A percentile compares a stretch with the other conserved stretches of the same genome.
phyloP scores from a whole-genome alignment of 306 rosid genomes.

The Leucaena leucocephala region DNA sequence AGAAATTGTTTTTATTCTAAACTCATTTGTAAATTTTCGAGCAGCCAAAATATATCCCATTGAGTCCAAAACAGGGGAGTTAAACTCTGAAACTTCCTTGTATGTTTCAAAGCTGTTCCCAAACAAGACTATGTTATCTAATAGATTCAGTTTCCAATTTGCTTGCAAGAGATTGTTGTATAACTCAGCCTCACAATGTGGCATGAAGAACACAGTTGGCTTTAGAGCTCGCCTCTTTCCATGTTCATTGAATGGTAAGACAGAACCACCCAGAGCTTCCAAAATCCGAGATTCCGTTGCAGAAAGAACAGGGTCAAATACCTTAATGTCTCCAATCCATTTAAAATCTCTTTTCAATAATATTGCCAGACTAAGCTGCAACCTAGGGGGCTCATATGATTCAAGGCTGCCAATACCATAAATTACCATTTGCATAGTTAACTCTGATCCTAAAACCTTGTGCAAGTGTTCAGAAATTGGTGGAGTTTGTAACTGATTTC shows the following conservation, averaged over 20 bases:
- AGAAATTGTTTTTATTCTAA: conserved; percentile 55
- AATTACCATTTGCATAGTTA: conserved; percentile 71
- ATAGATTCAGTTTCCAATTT: conserved; percentile 62
- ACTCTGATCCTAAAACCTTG: conserved; percentile 53
- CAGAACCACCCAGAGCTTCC: conserved; percentile 65
- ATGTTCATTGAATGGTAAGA: conserved; percentile 67
- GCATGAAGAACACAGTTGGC: conserved; percentile 82
- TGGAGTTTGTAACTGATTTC: conserved; percentile 52
- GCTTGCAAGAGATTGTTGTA: conserved; percentile 78
- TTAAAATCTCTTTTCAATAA: conserved; percentile 54
- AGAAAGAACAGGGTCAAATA: conserved; percentile 88
- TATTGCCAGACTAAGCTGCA: conserved; percentile 72
- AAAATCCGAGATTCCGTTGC: conserved; percentile 57
- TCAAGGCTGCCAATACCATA: conserved; percentile 91
- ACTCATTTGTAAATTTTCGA: conserved; percentile 53
- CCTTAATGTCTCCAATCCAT: conserved; percentile 75
- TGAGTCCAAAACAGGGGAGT: conserved; percentile 45
- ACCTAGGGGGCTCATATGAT: conserved; percentile 62
- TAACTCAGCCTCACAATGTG: conserved; percentile 82
- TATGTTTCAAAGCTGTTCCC: conserved; percentile 87
- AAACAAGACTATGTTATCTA: conserved; percentile 61
- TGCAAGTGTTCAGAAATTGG: conserved; percentile 43
- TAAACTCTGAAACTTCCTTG: conserved; percentile 53
- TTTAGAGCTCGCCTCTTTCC: conserved; percentile 61
- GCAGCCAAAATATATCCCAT: conserved; percentile 51